Percentiles rank a stretch among this genome's conserved stretches.
Evolutionary conservation across 306 rosid genomes (phyloP).

Genomic region (Phaseolus lunatus): DNA sequence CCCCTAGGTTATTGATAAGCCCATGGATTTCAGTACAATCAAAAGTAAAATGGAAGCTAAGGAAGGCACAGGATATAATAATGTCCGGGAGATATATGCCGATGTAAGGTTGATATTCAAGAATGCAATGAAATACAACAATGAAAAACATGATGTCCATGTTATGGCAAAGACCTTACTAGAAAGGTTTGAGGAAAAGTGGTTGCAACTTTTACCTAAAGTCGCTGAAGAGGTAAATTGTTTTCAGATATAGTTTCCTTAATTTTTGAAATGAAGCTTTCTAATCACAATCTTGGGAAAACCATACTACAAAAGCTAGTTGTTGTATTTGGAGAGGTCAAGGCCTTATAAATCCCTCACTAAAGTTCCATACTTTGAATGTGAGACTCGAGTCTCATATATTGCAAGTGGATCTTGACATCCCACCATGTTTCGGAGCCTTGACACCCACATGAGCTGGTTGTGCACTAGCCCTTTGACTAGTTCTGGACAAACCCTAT

Average conservation of each 20-base stretch:
- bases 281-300: not conserved
- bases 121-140: slow-evolving; percentile 87
- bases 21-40: slow-evolving; percentile 86
- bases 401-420: not conserved
- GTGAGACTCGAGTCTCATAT: not conserved
- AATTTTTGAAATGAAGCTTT: slow-evolving; percentile 7
- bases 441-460: not conserved
- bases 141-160: slow-evolving; percentile 65
- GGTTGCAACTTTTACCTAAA: slow-evolving; percentile 79
- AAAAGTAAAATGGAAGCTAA: slow-evolving; percentile 78
- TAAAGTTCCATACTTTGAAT: not conserved
- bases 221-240: slow-evolving; percentile 70
- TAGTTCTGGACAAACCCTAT: not conserved
- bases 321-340: not conserved
- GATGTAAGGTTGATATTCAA: slow-evolving; percentile 83
- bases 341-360: not conserved
- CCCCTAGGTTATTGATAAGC: slow-evolving; percentile 78
- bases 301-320: not conserved
- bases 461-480: not conserved
- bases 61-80: slow-evolving; percentile 77
- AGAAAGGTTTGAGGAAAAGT: slow-evolving; percentile 75
- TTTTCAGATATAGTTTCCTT: slow-evolving; percentile 28
- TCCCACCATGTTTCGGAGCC: no score
- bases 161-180: slow-evolving; percentile 80
- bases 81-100: slow-evolving; percentile 71